Conservation (phyloP, 202 grass and related monocot genomes). For the Brachypodium distachyon region DNA sequence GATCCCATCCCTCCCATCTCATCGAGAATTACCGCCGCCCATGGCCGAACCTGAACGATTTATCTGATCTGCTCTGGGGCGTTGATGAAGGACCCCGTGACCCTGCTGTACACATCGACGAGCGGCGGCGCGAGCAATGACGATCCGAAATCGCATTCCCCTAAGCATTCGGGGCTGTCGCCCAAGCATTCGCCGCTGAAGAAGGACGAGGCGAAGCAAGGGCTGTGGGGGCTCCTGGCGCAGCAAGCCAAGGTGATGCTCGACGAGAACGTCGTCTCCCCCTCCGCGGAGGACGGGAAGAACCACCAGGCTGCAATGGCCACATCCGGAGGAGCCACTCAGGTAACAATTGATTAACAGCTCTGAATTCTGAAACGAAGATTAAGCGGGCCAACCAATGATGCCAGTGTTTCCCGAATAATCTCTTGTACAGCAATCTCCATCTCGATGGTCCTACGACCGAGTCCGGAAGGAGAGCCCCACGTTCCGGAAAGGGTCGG, state of each 20-base stretch:
- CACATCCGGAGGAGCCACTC: conserved; percentile 1
- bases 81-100: conserved; percentile 35
- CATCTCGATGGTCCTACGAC: conserved; percentile 64
- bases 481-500: conserved; percentile 29
- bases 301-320: conserved; percentile 6
- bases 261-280: conserved; percentile 41
- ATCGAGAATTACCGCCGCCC: not conserved
- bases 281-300: conserved; percentile 1
- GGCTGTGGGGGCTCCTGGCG: conserved; percentile 70
- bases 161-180: too few relatives aligned
- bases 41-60: not conserved
- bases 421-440: conserved; percentile 31
- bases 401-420: too few relatives aligned
- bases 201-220: conserved; percentile 30
- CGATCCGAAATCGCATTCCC: too few relatives aligned
- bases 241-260: conserved; percentile 80
- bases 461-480: conserved; percentile 48
- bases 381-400: too few relatives aligned
- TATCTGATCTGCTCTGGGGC: not conserved
- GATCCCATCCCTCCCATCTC: not conserved
- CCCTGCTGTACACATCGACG: conserved; percentile 42
- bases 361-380: not conserved
- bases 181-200: not conserved
- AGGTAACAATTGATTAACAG: too few relatives aligned
- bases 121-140: conserved; percentile 20